Conservation (phyloP, 2,329 filamentous ascomycete genomes). For the Sporothrix curviconia region DNA sequence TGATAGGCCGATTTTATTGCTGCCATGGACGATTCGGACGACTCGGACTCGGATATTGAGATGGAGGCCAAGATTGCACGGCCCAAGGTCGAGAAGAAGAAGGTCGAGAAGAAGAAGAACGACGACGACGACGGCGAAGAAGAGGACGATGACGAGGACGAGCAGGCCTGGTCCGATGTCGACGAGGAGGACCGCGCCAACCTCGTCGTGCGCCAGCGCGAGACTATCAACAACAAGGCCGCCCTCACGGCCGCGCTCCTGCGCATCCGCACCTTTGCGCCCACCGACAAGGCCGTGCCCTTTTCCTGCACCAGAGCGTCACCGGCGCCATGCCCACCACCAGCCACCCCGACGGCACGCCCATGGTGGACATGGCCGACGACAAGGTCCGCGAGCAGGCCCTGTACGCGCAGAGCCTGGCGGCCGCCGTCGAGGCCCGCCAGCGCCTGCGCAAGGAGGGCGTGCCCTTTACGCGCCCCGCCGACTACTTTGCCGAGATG, state of each 20-base stretch:
- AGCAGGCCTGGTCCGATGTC: slow-evolving; percentile 79
- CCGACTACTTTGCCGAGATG: slow-evolving; percentile 98
- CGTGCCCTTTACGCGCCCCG: slow-evolving; percentile 78
- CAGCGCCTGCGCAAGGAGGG: slow-evolving; percentile 72
- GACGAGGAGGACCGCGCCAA: slow-evolving; percentile 72
- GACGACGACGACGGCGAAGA: slow-evolving; percentile 50
- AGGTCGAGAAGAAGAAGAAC: slow-evolving; percentile 30
- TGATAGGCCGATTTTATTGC: slow-evolving; percentile 46
- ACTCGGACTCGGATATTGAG: slow-evolving; percentile 67
- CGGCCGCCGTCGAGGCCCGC: slow-evolving; percentile 68
- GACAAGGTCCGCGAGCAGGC: slow-evolving; percentile 87
- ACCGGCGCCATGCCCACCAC: slow-evolving; percentile 50
- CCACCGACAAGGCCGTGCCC: slow-evolving; percentile 44
- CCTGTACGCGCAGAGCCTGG: slow-evolving; percentile 84
- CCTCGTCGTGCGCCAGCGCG: slow-evolving; percentile 79
- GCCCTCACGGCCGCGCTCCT: slow-evolving; percentile 75
- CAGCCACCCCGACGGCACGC: slow-evolving; percentile 29
- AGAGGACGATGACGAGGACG: slow-evolving; percentile 68
- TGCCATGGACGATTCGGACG: slow-evolving; percentile 54
- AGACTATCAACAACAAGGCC: slow-evolving; percentile 95
- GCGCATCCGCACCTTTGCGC: slow-evolving; percentile 65
- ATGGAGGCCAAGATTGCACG: slow-evolving; percentile 65
- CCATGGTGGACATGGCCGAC: slow-evolving; percentile 64
- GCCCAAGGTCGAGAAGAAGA: slow-evolving; percentile 20
- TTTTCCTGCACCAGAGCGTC: slow-evolving; percentile 82